Evolutionary conservation across 2,329 filamentous ascomycete genomes (phyloP), one percentile per base, ranked within the genome.

Genomic region (Knufia fluminis): DNA sequence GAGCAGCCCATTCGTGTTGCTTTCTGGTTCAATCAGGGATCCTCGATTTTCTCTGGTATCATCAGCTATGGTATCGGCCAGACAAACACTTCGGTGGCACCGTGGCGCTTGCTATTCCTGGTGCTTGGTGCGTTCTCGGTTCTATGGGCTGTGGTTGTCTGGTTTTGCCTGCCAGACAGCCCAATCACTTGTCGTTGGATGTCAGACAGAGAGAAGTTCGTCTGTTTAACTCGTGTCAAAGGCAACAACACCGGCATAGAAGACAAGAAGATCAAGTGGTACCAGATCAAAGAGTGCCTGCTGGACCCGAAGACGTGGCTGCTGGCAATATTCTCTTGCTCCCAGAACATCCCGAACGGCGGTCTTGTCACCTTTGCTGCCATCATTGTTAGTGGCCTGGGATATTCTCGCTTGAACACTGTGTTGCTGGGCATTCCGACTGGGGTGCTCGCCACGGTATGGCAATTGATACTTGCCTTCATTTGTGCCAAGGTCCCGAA

Each of bases 51-150:
- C 3, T 61, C 54, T 3, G 64, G 64, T 19, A 54, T 68, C 4
- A 53, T 67, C 1, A 63, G 76, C 2, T 82, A 76, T 51, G 77
- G 71, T 2, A 64, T 80, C 6, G 78, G 78, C 0, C 77, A 81
- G 52, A 68, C 79, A 36, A 51, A 60, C 10, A 58, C 55, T 2
- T 40, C 54, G 3, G 53, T 79, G 14, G 66, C 65, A 16, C 71
- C 74, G 2, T 80, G 77, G 76, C 68, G 71, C 45, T 78, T 73
- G 72, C 75, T 81, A 71, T 80, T 77, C 59, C 74, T 77, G 52
- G 66, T 79, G 23, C 44, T 67, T 79, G 77, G 78, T 1, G 50
- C 68, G 0, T 58, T 63, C 0, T 80, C 77, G 0, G 73, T 76
- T 46, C 54, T 77, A 2, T 75, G 76, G 71, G 70, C 69, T 0